Evolutionary conservation across 129 eudicot genomes (phyloP).

Genomic region (Helichrysum umbraculigerum): DNA sequence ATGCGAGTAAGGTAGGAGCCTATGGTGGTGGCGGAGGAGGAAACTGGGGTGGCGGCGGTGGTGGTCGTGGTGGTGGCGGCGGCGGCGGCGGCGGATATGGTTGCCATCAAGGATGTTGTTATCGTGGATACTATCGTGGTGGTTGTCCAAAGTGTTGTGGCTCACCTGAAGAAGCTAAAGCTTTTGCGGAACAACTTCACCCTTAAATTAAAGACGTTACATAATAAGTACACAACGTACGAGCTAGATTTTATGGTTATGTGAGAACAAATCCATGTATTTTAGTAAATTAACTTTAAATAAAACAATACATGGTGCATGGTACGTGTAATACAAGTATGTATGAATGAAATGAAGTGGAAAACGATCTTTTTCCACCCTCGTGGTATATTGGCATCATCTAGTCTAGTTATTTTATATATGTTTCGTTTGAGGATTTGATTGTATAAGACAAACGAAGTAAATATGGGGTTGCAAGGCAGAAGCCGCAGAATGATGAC

Average conservation of each 20-base stretch:
- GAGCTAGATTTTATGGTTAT: background rate
- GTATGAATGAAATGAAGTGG: constrained; percentile 14
- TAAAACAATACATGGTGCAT: constrained; percentile 26
- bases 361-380: constrained; percentile 25
- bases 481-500: no score
- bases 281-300: background rate
- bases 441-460: no score
- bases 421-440: no score
- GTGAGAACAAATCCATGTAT: constrained; percentile 25
- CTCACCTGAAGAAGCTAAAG: constrained; percentile 23
- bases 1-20: constrained; percentile 3
- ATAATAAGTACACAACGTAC: background rate
- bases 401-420: background rate
- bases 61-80: background rate
- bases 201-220: background rate
- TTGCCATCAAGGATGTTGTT: constrained; percentile 22
- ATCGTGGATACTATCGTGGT: background rate
- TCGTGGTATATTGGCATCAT: constrained; percentile 5
- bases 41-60: background rate
- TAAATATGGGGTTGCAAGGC: no score
- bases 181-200: constrained; percentile 18
- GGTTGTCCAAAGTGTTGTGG: constrained; percentile 10
- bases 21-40: constrained; percentile 9
- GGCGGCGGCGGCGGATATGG: constrained; percentile 15
- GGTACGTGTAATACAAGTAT: constrained; percentile 5